phyloP scores from a whole-genome alignment of 805 yeast genomes.

The Candida wancherniae region DNA sequence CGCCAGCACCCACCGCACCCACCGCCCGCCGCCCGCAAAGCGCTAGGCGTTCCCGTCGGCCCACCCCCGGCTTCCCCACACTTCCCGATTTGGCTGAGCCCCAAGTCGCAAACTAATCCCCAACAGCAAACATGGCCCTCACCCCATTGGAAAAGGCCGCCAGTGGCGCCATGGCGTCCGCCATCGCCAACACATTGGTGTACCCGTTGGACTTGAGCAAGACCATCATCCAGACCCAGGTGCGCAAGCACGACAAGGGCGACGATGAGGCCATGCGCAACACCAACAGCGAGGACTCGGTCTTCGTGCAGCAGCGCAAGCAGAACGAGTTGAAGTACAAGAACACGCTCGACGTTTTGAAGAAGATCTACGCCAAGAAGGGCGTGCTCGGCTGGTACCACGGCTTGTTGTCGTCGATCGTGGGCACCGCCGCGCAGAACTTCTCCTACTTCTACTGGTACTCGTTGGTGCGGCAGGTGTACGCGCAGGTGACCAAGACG shows the following conservation, averaged over 20 bases:
- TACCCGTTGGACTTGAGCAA: conserved; percentile 79
- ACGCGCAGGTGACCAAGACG: conserved; percentile 36
- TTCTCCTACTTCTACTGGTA: conserved; percentile 89
- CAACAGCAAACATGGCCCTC: conserved; percentile 24
- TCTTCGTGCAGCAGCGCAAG: conserved; percentile 15
- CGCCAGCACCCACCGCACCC: too few species aligned
- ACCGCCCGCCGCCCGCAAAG: too few species aligned
- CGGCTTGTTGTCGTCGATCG: conserved; percentile 62
- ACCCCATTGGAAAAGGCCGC: conserved; percentile 76
- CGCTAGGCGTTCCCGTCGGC: too few species aligned
- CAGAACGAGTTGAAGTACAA: conserved; percentile 39
- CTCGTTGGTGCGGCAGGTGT: conserved; percentile 58
- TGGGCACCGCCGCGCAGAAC: conserved; percentile 72
- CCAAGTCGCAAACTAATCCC: too few species aligned
- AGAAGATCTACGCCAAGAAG: conserved; percentile 50
- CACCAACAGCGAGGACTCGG: conserved; percentile 16
- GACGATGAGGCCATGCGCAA: conserved; percentile 3
- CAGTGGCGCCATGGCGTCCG: conserved; percentile 79
- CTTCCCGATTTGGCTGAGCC: too few species aligned
- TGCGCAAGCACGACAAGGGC: conserved; percentile 20
- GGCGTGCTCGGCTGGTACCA: conserved; percentile 69
- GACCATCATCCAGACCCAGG: conserved; percentile 73
- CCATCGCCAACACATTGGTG: conserved; percentile 70
- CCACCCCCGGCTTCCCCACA: too few species aligned
- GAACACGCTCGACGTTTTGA: conserved; percentile 58